phyloP scores from a whole-genome alignment of 768 basidiomycete genomes.

The Hericium rajendrae region DNA sequence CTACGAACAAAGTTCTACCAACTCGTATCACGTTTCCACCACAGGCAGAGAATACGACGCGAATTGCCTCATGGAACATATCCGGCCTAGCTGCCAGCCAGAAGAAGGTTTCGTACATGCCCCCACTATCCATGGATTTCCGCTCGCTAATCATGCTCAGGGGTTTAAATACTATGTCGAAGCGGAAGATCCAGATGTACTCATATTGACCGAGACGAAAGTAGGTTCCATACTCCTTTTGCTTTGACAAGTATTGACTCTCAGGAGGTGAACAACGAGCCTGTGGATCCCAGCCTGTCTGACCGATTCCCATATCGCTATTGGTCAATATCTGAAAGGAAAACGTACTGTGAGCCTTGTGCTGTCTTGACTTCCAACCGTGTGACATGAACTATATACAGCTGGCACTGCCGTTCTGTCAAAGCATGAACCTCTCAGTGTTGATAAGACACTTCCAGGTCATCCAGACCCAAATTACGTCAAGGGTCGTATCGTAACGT shows the following conservation, averaged over 20 bases:
- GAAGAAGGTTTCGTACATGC: slow-evolving; percentile 50
- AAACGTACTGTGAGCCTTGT: slow-evolving; percentile 55
- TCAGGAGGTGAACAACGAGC: slow-evolving; percentile 58
- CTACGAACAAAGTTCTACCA: slow-evolving; percentile 70
- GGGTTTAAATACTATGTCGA: slow-evolving; percentile 78
- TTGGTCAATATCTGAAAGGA: slow-evolving; percentile 73
- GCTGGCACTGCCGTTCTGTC: slow-evolving; percentile 79
- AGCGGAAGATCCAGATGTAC: slow-evolving; percentile 78
- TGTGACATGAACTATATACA: slow-evolving; percentile 19
- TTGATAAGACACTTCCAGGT: slow-evolving; percentile 60
- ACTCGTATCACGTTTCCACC: slow-evolving; percentile 47
- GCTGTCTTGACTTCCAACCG: not conserved
- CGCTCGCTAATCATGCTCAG: slow-evolving; percentile 22
- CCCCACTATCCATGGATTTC: not conserved
- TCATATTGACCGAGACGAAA: slow-evolving; percentile 84
- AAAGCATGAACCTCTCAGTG: slow-evolving; percentile 60
- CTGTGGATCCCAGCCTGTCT: slow-evolving; percentile 48
- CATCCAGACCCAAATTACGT: slow-evolving; percentile 55
- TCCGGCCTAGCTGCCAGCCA: slow-evolving; percentile 65
- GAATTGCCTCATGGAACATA: slow-evolving; percentile 72
- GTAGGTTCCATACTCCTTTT: slow-evolving; percentile 22
- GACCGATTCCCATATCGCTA: slow-evolving; percentile 58
- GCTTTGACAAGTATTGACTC: not conserved
- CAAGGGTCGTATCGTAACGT: slow-evolving; percentile 70
- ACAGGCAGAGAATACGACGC: slow-evolving; percentile 34